Evolutionary conservation across 202 grass and related monocot species (phyloP).

Genomic region (Cymbopogon flexuosus): DNA sequence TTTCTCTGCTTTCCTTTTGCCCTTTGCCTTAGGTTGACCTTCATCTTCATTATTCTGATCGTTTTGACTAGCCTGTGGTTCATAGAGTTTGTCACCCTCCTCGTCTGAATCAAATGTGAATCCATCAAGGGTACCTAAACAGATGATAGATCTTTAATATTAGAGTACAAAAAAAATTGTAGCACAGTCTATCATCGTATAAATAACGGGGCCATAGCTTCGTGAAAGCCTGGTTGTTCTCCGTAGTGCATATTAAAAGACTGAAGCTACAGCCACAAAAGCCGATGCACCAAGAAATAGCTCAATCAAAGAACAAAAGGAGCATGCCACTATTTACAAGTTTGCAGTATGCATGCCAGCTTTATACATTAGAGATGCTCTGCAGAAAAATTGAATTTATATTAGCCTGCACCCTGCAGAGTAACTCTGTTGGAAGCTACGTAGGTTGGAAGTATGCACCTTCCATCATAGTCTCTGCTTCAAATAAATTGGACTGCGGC

Average conservation of each 20-base stretch:
- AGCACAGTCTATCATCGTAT: background rate
- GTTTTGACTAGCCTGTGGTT: conserved; percentile 47
- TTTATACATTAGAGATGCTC: background rate
- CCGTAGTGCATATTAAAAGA: background rate
- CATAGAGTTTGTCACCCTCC: conserved; percentile 60
- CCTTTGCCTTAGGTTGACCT: conserved; percentile 54
- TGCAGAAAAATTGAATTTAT: background rate
- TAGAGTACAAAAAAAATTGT: background rate
- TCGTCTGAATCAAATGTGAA: conserved; percentile 96
- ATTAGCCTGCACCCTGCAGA: background rate
- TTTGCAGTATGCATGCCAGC: background rate
- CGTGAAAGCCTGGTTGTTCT: background rate
- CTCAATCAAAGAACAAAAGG: background rate
- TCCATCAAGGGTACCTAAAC: conserved; percentile 79
- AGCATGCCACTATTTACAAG: background rate
- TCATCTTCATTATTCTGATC: conserved; percentile 69
- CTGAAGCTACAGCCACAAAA: background rate
- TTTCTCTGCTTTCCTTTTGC: conserved; percentile 63
- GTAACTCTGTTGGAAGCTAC: background rate
- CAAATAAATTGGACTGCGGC: conserved; percentile 84
- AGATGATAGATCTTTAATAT: conserved; percentile 25
- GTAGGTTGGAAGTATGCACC: conserved; percentile 38
- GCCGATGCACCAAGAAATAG: background rate
- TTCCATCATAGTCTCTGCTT: conserved; percentile 98
- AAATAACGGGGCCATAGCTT: conserved; percentile 1